Percentiles rank a stretch among this genome's conserved stretches.
These are phyloP conservation scores for Auriscalpium vulgare DNA, from an alignment of 768 basidiomycete genomes.

Conservation along the genomic window DNA sequence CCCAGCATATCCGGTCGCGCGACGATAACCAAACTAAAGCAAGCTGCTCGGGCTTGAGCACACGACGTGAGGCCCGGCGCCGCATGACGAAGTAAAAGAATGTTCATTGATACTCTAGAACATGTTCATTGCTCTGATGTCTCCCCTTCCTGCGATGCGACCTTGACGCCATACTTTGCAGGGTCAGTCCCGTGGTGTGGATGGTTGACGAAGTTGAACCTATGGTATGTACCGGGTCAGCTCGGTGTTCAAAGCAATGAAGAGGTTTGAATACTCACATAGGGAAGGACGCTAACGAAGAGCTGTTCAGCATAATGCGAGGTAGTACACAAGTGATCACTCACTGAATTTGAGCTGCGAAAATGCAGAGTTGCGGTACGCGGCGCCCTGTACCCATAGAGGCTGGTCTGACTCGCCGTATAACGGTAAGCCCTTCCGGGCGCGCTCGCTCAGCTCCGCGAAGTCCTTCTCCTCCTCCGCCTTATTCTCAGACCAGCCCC, in stretches of 20 bases:
- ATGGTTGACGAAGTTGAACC: constrained; percentile 96
- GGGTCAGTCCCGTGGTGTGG: constrained; percentile 79
- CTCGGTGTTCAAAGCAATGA: neutral
- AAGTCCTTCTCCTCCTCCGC: constrained; percentile 73
- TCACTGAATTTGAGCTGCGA: constrained; percentile 90
- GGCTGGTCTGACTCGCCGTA: constrained; percentile 82
- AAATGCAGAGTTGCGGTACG: constrained; percentile 83
- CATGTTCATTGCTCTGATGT: constrained; percentile 8
- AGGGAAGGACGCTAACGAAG: constrained; percentile 53
- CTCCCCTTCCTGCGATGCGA: constrained; percentile 18
- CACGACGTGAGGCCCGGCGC: too few species aligned
- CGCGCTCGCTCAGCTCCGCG: constrained; percentile 69
- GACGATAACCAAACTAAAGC: too few species aligned
- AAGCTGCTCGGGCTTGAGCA: too few species aligned
- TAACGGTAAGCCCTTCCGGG: constrained; percentile 71
- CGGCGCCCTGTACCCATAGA: constrained; percentile 78
- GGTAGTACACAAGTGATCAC: constrained; percentile 17
- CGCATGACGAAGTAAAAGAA: neutral
- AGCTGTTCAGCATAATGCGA: constrained; percentile 8
- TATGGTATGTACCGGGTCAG: constrained; percentile 22
- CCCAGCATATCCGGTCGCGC: too few species aligned
- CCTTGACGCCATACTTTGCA: constrained; percentile 51
- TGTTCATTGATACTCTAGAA: neutral
- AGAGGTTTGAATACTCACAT: constrained; percentile 42
- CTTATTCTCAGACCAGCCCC: constrained; percentile 90